Conservation (phyloP, 1,284 basidiomycete species). For the Abortiporus biennis region DNA sequence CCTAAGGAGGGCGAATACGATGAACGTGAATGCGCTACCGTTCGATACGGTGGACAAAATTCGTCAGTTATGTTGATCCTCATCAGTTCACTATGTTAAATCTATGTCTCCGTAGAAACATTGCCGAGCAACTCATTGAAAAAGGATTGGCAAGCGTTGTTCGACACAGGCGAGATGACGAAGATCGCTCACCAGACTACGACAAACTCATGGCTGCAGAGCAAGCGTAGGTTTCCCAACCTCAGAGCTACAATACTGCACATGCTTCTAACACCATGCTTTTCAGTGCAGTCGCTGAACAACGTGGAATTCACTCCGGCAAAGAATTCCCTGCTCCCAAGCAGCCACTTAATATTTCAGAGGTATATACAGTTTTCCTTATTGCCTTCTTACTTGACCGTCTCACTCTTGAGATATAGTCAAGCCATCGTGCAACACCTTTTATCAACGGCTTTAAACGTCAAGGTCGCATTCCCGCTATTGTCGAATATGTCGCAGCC, state of each 20-base stretch:
- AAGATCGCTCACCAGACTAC: constrained; percentile 90
- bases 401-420: constrained; percentile 32
- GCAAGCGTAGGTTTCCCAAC: constrained; percentile 58
- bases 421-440: constrained; percentile 67
- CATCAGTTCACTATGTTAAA: constrained; percentile 1
- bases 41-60: constrained; percentile 78
- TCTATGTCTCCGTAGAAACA: constrained; percentile 59
- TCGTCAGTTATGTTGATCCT: constrained; percentile 37
- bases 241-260: background rate
- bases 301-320: constrained; percentile 88
- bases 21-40: constrained; percentile 85
- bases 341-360: constrained; percentile 80
- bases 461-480: constrained; percentile 72
- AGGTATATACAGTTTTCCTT: constrained; percentile 36
- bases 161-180: constrained; percentile 91
- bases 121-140: constrained; percentile 90
- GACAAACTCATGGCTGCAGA: constrained; percentile 96
- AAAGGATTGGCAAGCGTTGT: constrained; percentile 89
- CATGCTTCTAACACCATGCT: background rate
- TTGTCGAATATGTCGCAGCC: constrained; percentile 92
- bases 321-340: constrained; percentile 80
- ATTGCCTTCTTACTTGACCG: constrained; percentile 1
- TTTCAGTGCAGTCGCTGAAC: constrained; percentile 68
- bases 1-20: constrained; percentile 93
- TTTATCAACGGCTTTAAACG: constrained; percentile 94